A percentile compares a stretch with the other conserved stretches of the same genome.
Conservation (phyloP, 768 basidiomycete species). For the Grammothele lineata region DNA sequence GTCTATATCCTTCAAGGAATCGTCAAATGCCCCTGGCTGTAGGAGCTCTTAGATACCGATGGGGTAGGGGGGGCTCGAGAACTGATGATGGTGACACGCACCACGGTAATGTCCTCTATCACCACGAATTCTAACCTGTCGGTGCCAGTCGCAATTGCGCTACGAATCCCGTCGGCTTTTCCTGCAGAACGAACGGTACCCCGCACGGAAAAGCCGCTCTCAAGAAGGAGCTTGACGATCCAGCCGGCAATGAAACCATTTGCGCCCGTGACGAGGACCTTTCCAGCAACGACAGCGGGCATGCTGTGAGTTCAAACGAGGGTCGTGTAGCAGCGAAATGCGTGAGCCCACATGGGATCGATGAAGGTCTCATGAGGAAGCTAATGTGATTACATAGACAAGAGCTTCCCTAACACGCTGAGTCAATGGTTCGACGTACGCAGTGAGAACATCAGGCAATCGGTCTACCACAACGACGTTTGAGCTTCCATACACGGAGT, state of each 20-base stretch:
- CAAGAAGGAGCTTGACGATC: constrained; percentile 50
- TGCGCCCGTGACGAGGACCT: constrained; percentile 50
- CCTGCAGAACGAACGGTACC: constrained; percentile 57
- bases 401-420: too few relatives aligned
- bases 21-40: constrained; percentile 21
- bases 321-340: too few relatives aligned
- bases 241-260: constrained; percentile 57
- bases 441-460: too few relatives aligned
- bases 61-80: too few relatives aligned
- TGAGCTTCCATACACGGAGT: too few relatives aligned
- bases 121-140: constrained; percentile 59
- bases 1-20: constrained; percentile 20
- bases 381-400: too few relatives aligned
- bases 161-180: constrained; percentile 53
- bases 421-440: too few relatives aligned
- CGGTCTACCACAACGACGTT: too few relatives aligned
- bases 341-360: too few relatives aligned
- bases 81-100: constrained; percentile 25
- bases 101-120: constrained; percentile 64
- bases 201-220: constrained; percentile 56
- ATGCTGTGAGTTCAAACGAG: too few relatives aligned
- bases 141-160: constrained; percentile 46
- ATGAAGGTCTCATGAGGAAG: too few relatives aligned
- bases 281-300: constrained; percentile 18
- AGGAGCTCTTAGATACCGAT: neutral